phyloP scores from a whole-genome alignment of 2,329 filamentous ascomycete genomes.

The Fusarium camptoceras region DNA sequence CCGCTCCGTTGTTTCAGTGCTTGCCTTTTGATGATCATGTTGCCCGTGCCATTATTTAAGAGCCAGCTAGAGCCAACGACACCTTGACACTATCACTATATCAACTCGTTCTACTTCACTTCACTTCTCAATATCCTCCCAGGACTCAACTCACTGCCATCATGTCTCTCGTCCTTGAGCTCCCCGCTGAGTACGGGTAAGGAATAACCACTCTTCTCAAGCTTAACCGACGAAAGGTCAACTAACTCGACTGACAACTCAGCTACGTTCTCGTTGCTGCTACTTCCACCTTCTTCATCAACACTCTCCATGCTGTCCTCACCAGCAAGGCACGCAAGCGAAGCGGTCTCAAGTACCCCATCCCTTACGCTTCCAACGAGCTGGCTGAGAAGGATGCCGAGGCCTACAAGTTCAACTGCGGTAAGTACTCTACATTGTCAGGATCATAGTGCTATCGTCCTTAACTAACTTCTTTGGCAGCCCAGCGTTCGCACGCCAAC shows the following conservation, averaged over 20 bases:
- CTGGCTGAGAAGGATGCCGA: slow-evolving; percentile 65
- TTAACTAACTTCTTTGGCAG: slow-evolving; percentile 46
- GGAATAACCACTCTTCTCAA: slow-evolving; percentile 27
- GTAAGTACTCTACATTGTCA: slow-evolving; percentile 49
- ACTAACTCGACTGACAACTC: slow-evolving; percentile 10
- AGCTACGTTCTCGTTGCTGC: slow-evolving; percentile 73
- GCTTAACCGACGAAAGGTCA: not conserved
- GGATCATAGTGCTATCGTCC: not conserved
- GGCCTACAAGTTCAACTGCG: slow-evolving; percentile 72
- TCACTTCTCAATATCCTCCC: not conserved
- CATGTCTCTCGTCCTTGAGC: slow-evolving; percentile 58
- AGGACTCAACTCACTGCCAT: slow-evolving; percentile 38
- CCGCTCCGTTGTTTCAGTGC: slow-evolving; percentile 32
- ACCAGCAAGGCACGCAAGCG: slow-evolving; percentile 63
- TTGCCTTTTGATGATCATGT: not conserved
- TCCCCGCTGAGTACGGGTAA: slow-evolving; percentile 66
- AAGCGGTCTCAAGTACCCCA: slow-evolving; percentile 68
- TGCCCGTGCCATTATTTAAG: slow-evolving; percentile 26
- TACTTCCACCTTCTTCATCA: slow-evolving; percentile 68
- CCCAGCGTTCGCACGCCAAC: slow-evolving; percentile 72
- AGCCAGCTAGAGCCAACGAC: slow-evolving; percentile 7
- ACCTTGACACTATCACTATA: slow-evolving; percentile 6
- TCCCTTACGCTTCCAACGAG: slow-evolving; percentile 66
- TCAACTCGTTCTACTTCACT: not conserved
- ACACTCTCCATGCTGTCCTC: slow-evolving; percentile 62